Percentiles rank a stretch among this genome's conserved stretches.
These are phyloP conservation scores for Pyrus hybrid DNA, from an alignment of 331 rosid genomes.

Conservation along the genomic window DNA sequence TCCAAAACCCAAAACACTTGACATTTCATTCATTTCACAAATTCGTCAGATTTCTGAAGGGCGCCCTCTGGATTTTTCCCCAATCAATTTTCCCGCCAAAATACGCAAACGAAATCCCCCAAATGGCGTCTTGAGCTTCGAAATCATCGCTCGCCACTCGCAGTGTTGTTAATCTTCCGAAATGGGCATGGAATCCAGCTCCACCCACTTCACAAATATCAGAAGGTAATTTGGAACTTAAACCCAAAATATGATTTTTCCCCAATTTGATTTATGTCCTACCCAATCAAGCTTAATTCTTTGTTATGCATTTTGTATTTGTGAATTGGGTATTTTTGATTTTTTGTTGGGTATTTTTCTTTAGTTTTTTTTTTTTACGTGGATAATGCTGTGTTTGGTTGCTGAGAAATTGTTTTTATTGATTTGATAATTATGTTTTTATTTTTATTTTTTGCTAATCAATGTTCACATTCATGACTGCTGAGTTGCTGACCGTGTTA, in stretches of 20 bases:
- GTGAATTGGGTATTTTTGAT: not conserved
- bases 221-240: slow-evolving; percentile 13
- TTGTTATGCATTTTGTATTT: not conserved
- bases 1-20: not conserved
- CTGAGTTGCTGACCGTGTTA: not conserved
- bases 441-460: not conserved
- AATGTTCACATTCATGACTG: not conserved
- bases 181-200: slow-evolving; percentile 24
- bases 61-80: not conserved
- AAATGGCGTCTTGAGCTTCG: not conserved
- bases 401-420: slow-evolving; percentile 3
- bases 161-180: slow-evolving; percentile 1
- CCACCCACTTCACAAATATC: slow-evolving; percentile 25
- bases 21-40: not conserved
- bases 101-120: not conserved
- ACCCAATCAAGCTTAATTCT: not conserved
- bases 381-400: slow-evolving; percentile 1
- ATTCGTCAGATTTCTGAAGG: not conserved
- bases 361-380: not conserved
- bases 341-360: too few species aligned
- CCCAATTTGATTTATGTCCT: not conserved
- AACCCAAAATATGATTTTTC: not conserved
- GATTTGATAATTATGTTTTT: not conserved
- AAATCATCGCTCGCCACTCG: not conserved
- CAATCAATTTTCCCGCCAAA: slow-evolving; percentile 8